These are phyloP conservation scores for Colletotrichum karsti DNA, from an alignment of 2,329 filamentous ascomycete species.

Conservation along the genomic window DNA sequence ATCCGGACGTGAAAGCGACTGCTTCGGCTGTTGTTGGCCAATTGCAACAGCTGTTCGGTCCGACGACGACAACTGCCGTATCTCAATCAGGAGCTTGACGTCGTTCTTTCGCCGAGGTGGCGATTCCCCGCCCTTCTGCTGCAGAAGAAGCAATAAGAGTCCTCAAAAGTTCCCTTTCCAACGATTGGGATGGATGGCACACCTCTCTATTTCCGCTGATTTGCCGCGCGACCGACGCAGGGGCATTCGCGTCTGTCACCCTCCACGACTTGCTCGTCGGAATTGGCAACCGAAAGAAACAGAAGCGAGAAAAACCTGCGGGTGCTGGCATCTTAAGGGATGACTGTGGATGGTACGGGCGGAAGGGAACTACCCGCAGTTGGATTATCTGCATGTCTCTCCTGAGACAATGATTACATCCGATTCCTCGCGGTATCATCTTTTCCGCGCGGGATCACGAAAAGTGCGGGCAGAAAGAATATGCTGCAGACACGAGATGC, in stretches of 20 bases:
- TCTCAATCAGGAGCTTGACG: too few relatives aligned
- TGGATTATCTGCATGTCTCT: neutral
- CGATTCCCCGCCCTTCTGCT: neutral
- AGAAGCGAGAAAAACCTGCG: neutral
- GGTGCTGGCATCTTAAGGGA: neutral
- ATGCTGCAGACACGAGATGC: neutral
- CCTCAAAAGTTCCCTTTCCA: neutral
- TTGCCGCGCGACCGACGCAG: conserved; percentile 1
- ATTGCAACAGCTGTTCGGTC: neutral
- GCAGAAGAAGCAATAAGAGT: neutral
- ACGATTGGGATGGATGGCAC: neutral
- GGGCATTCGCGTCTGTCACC: conserved; percentile 11
- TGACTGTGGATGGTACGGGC: neutral
- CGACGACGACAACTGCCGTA: neutral
- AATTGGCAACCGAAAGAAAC: neutral
- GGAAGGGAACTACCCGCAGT: neutral
- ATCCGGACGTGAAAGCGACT: neutral
- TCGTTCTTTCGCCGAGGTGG: neutral
- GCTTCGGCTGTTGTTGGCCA: neutral
- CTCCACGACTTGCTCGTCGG: neutral
- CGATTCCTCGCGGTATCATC: too few relatives aligned
- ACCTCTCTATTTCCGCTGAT: neutral
- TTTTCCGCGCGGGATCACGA: too few relatives aligned
- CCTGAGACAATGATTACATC: neutral
- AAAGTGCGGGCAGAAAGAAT: neutral